Base-by-base conservation (phyloP, 805 yeast species). In the Torulaspora indica region DNA sequence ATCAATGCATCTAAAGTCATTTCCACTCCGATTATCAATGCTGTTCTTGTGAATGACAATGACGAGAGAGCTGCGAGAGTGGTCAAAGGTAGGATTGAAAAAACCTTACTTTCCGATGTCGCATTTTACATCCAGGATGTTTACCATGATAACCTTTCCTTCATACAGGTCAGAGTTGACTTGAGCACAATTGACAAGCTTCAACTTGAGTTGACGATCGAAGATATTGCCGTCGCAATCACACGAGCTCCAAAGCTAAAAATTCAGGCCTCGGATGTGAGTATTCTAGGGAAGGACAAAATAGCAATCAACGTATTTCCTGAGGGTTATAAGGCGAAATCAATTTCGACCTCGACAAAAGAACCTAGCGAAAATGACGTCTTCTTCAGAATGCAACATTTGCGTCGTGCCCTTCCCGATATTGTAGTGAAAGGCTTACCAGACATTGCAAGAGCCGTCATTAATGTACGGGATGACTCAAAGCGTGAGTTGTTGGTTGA, bases 11-110 rank as follows among this genome's bases (percentile, higher is more conserved):
- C 97, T 14, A 93, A 93, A 65, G 78, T 80, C 14, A 93, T 93
- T 56, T 87, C 96, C 5, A 93, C 98, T 6, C 98, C 98, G 1
- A 93, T 93, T 62, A 93, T 93, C 62, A 89, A 91, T 55, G 95
- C 97, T 2, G 89, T 85, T 8, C 73, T 93, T 54, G 98, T 90
- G 5, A 93, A 93, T 59, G 90, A 87, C 57, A 79, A 81, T 10
- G 98, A 93, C 66, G 98, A 91, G 70, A 84, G 95, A 62, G 97
- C 98, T 23, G 98, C 98, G 0, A 81, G 99, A 67, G 96, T 95
- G 54, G 98, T 93, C 25, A 93, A 93, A 69, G 99, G 99, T 42
- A 78, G 99, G 61, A 78, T 93, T 44, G 99, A 93, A 63, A 93
- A 91, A 71, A 93, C 98, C 0, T 67, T 82, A 42, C 69, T 93